These are phyloP conservation scores for Agaricus bisporus DNA, from an alignment of 768 basidiomycete species.

Conservation along the genomic window DNA sequence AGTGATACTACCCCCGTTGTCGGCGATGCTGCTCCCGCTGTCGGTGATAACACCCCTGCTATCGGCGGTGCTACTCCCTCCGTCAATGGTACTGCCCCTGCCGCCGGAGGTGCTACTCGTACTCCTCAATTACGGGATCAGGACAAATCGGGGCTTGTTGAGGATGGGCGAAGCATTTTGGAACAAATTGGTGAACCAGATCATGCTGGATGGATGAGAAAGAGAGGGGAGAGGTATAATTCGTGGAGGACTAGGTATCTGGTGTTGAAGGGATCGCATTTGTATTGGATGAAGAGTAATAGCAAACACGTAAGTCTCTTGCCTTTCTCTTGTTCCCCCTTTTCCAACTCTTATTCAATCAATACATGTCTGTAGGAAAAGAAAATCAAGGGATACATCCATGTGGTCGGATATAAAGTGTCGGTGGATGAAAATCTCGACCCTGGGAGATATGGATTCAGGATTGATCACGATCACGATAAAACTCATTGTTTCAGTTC, in stretches of 20 bases:
- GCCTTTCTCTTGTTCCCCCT: slow-evolving; percentile 14
- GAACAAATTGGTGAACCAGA: slow-evolving; percentile 91
- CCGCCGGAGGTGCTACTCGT: too few species aligned
- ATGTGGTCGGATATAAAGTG: slow-evolving; percentile 88
- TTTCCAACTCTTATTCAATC: neutral
- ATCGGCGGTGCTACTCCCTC: too few species aligned
- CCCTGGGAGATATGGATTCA: slow-evolving; percentile 92
- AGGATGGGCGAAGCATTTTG: slow-evolving; percentile 67
- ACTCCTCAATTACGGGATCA: too few species aligned
- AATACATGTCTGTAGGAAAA: slow-evolving; percentile 55
- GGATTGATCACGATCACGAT: slow-evolving; percentile 83
- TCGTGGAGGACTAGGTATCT: slow-evolving; percentile 91
- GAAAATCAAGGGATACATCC: slow-evolving; percentile 94
- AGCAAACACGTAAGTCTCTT: slow-evolving; percentile 42
- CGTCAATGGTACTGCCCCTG: too few species aligned
- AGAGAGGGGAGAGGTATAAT: slow-evolving; percentile 91
- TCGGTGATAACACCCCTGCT: too few species aligned
- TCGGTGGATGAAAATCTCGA: slow-evolving; percentile 88
- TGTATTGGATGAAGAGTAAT: slow-evolving; percentile 82
- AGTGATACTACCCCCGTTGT: too few species aligned
- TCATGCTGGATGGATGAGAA: slow-evolving; percentile 90
- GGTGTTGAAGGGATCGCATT: slow-evolving; percentile 84
- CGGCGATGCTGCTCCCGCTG: too few species aligned
- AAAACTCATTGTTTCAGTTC: slow-evolving; percentile 90
- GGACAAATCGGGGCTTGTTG: slow-evolving; percentile 25